Evolutionary conservation across 1,284 basidiomycete species (phyloP).

Genomic region (Erythrobasidium hasegawianum): DNA sequence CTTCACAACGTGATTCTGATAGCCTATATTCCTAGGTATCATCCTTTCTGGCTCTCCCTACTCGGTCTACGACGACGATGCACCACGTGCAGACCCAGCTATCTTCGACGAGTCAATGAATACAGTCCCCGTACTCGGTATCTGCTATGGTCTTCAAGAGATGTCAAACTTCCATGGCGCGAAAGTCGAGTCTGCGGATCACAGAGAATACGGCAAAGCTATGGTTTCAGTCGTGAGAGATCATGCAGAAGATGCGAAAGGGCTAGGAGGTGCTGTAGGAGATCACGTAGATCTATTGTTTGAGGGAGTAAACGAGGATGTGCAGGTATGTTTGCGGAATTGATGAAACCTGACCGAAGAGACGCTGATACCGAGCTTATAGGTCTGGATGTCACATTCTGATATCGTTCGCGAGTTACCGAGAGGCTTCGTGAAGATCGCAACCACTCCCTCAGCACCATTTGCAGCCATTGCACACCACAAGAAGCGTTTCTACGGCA

Average conservation of each 20-base stretch:
- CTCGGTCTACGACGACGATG: constrained; percentile 90
- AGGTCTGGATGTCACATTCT: constrained; percentile 99
- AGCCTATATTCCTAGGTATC: constrained; percentile 61
- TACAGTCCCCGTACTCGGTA: constrained; percentile 89
- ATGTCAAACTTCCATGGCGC: constrained; percentile 88
- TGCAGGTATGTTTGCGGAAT: constrained; percentile 63
- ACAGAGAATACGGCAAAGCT: constrained; percentile 93
- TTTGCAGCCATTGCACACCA: constrained; percentile 92
- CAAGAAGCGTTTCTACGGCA: constrained; percentile 85
- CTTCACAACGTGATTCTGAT: too few species aligned
- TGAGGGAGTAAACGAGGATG: constrained; percentile 72
- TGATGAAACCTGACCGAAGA: neutral
- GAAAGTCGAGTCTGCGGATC: constrained; percentile 79
- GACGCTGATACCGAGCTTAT: constrained; percentile 31
- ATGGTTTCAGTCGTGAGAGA: constrained; percentile 64
- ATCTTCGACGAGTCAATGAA: constrained; percentile 66
- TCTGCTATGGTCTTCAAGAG: constrained; percentile 98
- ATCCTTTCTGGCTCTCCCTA: constrained; percentile 98
- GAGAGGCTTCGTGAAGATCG: constrained; percentile 80
- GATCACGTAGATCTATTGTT: constrained; percentile 72
- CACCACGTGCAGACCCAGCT: constrained; percentile 91
- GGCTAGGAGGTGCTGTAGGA: constrained; percentile 19
- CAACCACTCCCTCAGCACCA: constrained; percentile 79
- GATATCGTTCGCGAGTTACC: constrained; percentile 86
- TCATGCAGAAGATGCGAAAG: constrained; percentile 55